Percentiles rank a stretch among this genome's conserved stretches.
phyloP scores from a whole-genome alignment of 805 yeast species.

The Saccharomycopsis fibuligera region DNA sequence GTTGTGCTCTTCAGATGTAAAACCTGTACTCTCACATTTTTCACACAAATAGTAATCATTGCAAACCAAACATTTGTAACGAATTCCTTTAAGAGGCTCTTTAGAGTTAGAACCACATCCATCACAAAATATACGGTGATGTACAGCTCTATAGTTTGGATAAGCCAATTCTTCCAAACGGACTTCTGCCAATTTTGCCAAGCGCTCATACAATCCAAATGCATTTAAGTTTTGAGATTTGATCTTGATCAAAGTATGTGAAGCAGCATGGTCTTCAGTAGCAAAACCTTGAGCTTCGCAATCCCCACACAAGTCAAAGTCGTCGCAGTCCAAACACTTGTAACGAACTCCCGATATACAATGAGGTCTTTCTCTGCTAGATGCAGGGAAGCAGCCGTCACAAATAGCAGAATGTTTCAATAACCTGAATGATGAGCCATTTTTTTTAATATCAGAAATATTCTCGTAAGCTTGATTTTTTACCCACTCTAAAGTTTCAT shows the following conservation, averaged over 20 bases:
- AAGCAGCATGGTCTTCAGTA: constrained; percentile 16
- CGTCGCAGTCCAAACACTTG: constrained; percentile 42
- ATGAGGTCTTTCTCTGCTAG: too few species aligned
- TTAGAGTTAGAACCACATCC: background rate
- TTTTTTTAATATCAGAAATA: background rate
- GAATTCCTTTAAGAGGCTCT: constrained; percentile 31
- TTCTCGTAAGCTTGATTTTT: too few species aligned
- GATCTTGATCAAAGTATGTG: constrained; percentile 9
- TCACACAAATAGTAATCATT: constrained; percentile 44
- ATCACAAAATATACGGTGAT: constrained; percentile 22
- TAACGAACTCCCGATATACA: constrained; percentile 27
- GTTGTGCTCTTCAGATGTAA: background rate
- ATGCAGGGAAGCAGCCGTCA: background rate
- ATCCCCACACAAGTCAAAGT: constrained; percentile 41
- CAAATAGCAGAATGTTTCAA: background rate
- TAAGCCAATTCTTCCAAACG: too few species aligned
- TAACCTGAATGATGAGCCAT: background rate
- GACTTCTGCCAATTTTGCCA: background rate
- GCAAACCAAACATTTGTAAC: constrained; percentile 44
- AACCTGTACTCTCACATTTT: constrained; percentile 1
- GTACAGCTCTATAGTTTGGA: constrained; percentile 1
- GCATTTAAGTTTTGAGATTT: background rate
- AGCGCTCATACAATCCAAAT: background rate
- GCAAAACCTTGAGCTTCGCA: constrained; percentile 26
- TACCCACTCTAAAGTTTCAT: background rate